Conservation (phyloP, 2,329 filamentous ascomycete genomes). For the Colletotrichum phormii region DNA sequence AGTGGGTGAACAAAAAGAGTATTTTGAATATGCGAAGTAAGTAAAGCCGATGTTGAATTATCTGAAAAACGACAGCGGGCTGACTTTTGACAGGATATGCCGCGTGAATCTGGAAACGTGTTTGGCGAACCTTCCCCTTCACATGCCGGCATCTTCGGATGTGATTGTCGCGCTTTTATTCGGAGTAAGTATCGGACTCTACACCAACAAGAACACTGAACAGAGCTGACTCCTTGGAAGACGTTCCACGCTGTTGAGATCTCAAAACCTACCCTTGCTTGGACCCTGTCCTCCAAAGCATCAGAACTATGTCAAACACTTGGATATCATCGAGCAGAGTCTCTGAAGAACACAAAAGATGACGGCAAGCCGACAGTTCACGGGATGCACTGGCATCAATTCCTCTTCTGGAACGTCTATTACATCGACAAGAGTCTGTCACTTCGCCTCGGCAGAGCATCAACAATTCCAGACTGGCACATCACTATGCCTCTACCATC, state of each 20-base stretch:
- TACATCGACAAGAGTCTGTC: conserved; percentile 68
- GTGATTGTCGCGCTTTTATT: conserved; percentile 41
- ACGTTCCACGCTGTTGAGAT: conserved; percentile 47
- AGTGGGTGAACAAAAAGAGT: conserved; percentile 40
- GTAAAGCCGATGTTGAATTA: neutral
- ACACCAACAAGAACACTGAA: neutral
- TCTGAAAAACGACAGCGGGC: neutral
- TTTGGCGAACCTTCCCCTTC: conserved; percentile 45
- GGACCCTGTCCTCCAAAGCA: conserved; percentile 46
- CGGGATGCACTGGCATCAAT: conserved; percentile 46
- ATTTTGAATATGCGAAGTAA: conserved; percentile 38
- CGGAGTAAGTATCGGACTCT: conserved; percentile 30
- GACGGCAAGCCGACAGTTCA: conserved; percentile 35
- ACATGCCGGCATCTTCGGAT: conserved; percentile 45
- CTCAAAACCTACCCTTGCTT: conserved; percentile 47
- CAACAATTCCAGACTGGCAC: conserved; percentile 68
- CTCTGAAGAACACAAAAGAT: conserved; percentile 41
- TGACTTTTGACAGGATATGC: conserved; percentile 34
- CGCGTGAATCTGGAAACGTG: conserved; percentile 47
- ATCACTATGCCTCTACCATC: conserved; percentile 52
- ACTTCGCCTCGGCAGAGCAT: conserved; percentile 64
- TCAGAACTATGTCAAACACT: conserved; percentile 47
- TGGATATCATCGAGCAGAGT: conserved; percentile 43
- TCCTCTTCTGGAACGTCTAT: conserved; percentile 70
- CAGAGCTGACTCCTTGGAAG: conserved; percentile 28